Evolutionary conservation across 768 basidiomycete genomes (phyloP).

Genomic region (Hypsizygus marmoreus): DNA sequence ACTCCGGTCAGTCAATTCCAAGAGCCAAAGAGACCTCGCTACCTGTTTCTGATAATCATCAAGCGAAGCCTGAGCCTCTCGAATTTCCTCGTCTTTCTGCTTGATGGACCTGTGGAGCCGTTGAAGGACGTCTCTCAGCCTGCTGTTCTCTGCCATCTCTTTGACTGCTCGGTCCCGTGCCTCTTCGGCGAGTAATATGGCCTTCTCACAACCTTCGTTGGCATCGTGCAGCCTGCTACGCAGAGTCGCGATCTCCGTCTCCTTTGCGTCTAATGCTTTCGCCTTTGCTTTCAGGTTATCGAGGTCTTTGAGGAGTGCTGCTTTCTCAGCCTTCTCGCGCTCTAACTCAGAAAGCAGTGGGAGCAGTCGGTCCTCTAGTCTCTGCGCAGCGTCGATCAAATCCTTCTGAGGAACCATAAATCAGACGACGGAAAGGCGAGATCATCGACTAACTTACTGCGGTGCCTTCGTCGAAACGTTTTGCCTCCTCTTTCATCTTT

Average conservation of each 20-base stretch:
- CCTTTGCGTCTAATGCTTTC: background rate
- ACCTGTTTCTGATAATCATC: slow-evolving; percentile 12
- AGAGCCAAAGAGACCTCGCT: background rate
- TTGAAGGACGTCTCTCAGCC: slow-evolving; percentile 5
- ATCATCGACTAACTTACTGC: background rate
- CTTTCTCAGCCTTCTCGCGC: slow-evolving; percentile 7
- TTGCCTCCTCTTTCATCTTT: slow-evolving; percentile 8
- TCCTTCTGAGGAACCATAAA: slow-evolving; percentile 4
- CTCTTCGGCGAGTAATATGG: background rate
- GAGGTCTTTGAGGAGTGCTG: background rate
- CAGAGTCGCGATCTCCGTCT: background rate
- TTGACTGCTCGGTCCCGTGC: background rate
- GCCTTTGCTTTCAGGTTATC: background rate
- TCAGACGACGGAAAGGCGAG: background rate
- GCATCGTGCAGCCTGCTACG: slow-evolving; percentile 1
- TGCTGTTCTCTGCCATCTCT: slow-evolving; percentile 2
- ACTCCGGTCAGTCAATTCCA: background rate
- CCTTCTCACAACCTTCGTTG: background rate
- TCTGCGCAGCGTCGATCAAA: slow-evolving; percentile 4
- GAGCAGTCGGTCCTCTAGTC: background rate
- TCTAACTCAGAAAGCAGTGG: slow-evolving; percentile 5
- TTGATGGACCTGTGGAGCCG: slow-evolving; percentile 5
- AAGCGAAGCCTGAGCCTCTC: background rate
- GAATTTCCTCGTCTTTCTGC: slow-evolving; percentile 9
- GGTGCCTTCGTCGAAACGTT: background rate